phyloP scores from a whole-genome alignment of 129 eudicot genomes.

The Ambrosia artemisiifolia region DNA sequence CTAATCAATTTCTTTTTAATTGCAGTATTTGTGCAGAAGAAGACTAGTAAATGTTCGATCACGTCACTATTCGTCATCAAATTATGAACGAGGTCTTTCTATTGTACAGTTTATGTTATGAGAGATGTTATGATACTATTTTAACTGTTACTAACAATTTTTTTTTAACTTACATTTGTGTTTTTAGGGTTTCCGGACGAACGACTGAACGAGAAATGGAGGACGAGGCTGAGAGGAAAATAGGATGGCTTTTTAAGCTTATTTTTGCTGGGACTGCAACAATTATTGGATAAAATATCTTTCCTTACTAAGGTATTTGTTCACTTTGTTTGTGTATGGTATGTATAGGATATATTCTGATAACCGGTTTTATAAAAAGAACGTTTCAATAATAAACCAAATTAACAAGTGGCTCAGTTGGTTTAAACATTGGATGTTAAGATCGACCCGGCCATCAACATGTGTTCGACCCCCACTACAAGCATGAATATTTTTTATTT shows the following conservation, averaged over 20 bases:
- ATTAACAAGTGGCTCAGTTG: too few relatives aligned
- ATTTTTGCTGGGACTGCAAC: constrained; percentile 88
- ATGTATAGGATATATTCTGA: too few relatives aligned
- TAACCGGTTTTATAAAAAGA: too few relatives aligned
- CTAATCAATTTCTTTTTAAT: not conserved
- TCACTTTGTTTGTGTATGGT: not conserved
- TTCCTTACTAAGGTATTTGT: constrained; percentile 89
- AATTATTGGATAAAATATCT: constrained; percentile 58
- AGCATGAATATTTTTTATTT: too few relatives aligned
- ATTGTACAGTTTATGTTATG: not conserved
- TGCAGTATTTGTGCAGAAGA: constrained; percentile 57
- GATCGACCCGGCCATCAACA: too few relatives aligned
- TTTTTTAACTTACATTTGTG: not conserved
- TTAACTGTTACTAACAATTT: not conserved
- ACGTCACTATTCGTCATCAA: constrained; percentile 44
- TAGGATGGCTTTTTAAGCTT: constrained; percentile 79
- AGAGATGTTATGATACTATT: not conserved
- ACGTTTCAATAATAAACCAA: too few relatives aligned
- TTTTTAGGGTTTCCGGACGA: constrained; percentile 42
- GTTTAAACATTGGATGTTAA: too few relatives aligned
- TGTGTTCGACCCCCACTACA: too few relatives aligned
- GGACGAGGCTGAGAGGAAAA: constrained; percentile 79
- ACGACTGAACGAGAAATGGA: constrained; percentile 64
- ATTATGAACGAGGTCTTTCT: constrained; percentile 28
- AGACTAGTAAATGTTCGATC: constrained; percentile 44